These are phyloP conservation scores for Quercus agrifolia DNA, from an alignment of 306 rosid genomes.

Conservation along the genomic window DNA sequence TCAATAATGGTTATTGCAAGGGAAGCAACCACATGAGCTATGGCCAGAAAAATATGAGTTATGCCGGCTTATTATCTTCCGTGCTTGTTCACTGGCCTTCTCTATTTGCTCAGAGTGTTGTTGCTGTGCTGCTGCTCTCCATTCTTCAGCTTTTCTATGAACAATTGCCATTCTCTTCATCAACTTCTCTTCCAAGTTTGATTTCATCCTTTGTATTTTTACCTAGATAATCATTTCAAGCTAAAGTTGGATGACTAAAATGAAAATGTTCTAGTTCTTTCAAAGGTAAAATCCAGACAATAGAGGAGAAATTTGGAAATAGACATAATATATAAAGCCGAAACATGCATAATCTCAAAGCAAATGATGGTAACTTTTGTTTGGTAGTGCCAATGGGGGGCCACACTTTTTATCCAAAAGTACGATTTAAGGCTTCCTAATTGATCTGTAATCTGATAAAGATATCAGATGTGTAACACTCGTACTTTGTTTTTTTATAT, in stretches of 20 bases:
- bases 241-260: background rate
- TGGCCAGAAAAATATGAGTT: constrained; percentile 44
- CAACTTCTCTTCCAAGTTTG: constrained; percentile 88
- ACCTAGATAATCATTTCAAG: constrained; percentile 39
- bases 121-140: constrained; percentile 67
- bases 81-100: constrained; percentile 54
- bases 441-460: background rate
- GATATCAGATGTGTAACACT: background rate
- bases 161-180: constrained; percentile 86
- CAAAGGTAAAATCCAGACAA: background rate
- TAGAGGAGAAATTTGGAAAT: background rate
- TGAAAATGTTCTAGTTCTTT: background rate
- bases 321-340: background rate
- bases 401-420: background rate
- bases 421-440: background rate
- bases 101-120: constrained; percentile 73
- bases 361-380: too few species aligned
- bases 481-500: background rate
- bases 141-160: constrained; percentile 86
- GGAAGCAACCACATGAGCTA: constrained; percentile 86
- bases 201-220: constrained; percentile 89
- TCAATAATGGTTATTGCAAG: constrained; percentile 48
- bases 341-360: background rate
- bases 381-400: too few species aligned
- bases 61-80: constrained; percentile 47